Conservation (phyloP, 768 basidiomycete species). For the Auricularia heimuer region DNA sequence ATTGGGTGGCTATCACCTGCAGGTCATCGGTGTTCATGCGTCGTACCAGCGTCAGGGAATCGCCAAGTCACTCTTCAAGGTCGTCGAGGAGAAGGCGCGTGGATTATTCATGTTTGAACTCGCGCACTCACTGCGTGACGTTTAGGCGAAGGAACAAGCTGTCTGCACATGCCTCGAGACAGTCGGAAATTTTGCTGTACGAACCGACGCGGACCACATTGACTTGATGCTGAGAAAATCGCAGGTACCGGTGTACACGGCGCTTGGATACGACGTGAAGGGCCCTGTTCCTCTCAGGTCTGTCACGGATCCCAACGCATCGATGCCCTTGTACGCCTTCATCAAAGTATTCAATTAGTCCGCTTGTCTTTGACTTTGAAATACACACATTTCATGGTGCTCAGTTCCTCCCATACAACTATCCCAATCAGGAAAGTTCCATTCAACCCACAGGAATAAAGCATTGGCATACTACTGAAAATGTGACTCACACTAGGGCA, state of each 20-base stretch:
- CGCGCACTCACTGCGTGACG: neutral
- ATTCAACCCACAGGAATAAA: no score
- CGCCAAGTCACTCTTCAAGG: neutral
- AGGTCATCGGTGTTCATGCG: neutral
- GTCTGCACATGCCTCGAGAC: neutral
- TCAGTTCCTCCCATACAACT: no score
- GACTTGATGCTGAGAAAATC: neutral
- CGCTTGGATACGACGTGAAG: neutral
- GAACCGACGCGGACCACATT: neutral
- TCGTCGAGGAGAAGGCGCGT: neutral
- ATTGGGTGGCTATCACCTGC: neutral
- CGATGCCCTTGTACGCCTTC: neutral
- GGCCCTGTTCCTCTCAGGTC: neutral
- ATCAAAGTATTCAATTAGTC: neutral
- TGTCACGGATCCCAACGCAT: neutral
- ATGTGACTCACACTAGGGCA: no score
- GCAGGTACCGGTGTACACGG: neutral
- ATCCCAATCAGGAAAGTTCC: no score
- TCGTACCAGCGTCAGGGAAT: neutral
- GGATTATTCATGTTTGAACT: neutral
- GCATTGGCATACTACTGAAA: no score
- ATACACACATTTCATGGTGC: no score
- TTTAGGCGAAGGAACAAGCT: neutral
- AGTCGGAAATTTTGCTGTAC: neutral
- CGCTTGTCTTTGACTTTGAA: no score